These are phyloP conservation scores for Lumnitzera racemosa DNA, from an alignment of 345 rosid species.

Conservation along the genomic window DNA sequence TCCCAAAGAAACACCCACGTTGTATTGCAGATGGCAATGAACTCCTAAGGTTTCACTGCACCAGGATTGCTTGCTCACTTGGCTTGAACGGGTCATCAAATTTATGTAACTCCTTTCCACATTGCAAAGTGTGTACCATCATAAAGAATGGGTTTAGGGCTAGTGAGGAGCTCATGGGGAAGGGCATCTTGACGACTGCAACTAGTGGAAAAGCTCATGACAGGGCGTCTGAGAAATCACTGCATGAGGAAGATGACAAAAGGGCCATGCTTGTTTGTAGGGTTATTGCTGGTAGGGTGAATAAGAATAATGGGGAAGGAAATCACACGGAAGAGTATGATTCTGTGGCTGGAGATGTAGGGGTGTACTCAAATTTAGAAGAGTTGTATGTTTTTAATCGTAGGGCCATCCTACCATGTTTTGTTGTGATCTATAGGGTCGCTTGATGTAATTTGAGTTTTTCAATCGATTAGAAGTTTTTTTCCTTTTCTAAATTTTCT, in stretches of 20 bases:
- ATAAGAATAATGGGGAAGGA: constrained; percentile 35
- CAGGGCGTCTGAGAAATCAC: constrained; percentile 12
- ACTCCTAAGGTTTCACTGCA: constrained; percentile 67
- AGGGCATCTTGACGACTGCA: constrained; percentile 65
- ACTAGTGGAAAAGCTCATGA: constrained; percentile 79
- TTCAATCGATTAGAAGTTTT: background rate
- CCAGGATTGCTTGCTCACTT: constrained; percentile 47
- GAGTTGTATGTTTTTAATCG: constrained; percentile 60
- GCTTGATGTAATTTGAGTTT: constrained; percentile 19
- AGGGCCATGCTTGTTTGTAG: constrained; percentile 81
- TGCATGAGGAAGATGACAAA: constrained; percentile 20
- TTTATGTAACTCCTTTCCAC: constrained; percentile 46
- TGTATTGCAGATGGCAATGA: constrained; percentile 85
- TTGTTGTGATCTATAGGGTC: constrained; percentile 60
- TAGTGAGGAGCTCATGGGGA: constrained; percentile 6
- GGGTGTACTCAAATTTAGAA: constrained; percentile 54
- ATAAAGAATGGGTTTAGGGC: constrained; percentile 53
- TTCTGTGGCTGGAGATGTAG: constrained; percentile 45
- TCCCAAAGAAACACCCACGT: constrained; percentile 55
- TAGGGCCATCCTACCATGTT: constrained; percentile 70
- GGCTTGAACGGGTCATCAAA: constrained; percentile 60
- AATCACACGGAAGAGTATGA: constrained; percentile 42
- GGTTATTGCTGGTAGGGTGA: constrained; percentile 72
- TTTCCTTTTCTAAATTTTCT: constrained; percentile 1
- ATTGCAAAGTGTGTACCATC: constrained; percentile 48